Percentiles rank a stretch among this genome's conserved stretches.
These are phyloP conservation scores for Sedum album DNA, from an alignment of 164 flowering plant genomes.

Conservation along the genomic window DNA sequence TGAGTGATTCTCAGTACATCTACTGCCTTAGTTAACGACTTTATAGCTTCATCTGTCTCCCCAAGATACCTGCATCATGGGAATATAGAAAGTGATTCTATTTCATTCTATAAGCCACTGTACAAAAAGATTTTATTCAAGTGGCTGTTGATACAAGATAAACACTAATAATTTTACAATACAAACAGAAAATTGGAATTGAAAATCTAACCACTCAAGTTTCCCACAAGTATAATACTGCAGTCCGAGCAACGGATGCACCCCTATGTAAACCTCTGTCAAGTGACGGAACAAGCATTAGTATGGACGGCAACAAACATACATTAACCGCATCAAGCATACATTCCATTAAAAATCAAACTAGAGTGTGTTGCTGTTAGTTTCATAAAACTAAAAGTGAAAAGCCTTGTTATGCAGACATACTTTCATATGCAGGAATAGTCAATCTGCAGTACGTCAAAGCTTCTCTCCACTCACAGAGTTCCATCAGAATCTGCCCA, in stretches of 20 bases:
- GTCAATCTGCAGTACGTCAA: slow-evolving; percentile 58
- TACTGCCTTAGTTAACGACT: slow-evolving; percentile 55
- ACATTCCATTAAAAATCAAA: no score
- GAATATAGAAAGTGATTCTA: background rate
- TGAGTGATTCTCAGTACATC: slow-evolving; percentile 71
- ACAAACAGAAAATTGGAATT: background rate
- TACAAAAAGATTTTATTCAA: background rate
- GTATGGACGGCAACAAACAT: background rate
- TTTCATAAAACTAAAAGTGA: background rate
- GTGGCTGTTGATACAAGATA: background rate
- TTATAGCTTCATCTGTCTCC: slow-evolving; percentile 48
- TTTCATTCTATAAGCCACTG: background rate
- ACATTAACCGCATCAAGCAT: no score
- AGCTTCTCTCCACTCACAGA: slow-evolving; percentile 73
- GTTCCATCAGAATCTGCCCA: slow-evolving; percentile 64
- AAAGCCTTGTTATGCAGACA: slow-evolving; percentile 13
- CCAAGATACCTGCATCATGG: slow-evolving; percentile 59
- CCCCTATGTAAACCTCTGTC: slow-evolving; percentile 65
- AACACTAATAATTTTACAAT: background rate
- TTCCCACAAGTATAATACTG: slow-evolving; percentile 89
- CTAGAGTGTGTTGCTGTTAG: background rate
- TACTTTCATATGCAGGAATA: slow-evolving; percentile 75
- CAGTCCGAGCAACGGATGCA: slow-evolving; percentile 81
- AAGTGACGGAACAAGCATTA: background rate
- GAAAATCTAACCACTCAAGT: slow-evolving; percentile 68